phyloP scores from a whole-genome alignment of 176 grass and related monocot genomes.

The Avena atlantica region DNA sequence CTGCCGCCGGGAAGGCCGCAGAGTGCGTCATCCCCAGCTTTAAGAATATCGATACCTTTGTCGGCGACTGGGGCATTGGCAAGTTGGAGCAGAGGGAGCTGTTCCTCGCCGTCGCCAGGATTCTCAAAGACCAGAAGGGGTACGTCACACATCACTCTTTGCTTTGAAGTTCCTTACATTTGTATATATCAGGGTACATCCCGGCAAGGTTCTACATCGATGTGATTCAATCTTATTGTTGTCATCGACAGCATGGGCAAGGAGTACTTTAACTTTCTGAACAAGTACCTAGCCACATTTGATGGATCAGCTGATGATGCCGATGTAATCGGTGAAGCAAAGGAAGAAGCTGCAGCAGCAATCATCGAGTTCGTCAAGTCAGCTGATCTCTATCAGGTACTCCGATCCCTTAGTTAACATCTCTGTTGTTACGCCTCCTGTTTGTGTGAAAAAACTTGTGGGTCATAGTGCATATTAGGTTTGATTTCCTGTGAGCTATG shows the following conservation, averaged over 20 bases:
- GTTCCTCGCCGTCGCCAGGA: constrained; percentile 60
- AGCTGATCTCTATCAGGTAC: constrained; percentile 75
- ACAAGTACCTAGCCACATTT: constrained; percentile 85
- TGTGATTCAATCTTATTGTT: neutral
- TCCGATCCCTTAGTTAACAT: neutral
- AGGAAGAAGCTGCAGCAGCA: constrained; percentile 75
- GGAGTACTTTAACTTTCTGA: constrained; percentile 80
- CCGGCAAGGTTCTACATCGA: neutral
- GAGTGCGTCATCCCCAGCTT: constrained; percentile 79
- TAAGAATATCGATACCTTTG: constrained; percentile 77
- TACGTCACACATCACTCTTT: neutral
- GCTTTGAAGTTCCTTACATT: neutral
- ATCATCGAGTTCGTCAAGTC: constrained; percentile 86
- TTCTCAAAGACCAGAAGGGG: constrained; percentile 90
- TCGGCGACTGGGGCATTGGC: constrained; percentile 77
- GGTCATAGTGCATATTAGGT: neutral
- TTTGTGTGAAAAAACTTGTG: neutral
- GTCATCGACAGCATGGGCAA: constrained; percentile 69
- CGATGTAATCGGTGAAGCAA: constrained; percentile 60
- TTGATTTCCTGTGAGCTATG: neutral
- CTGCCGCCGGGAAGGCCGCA: constrained; percentile 57
- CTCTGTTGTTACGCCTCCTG: neutral
- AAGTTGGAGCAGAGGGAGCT: constrained; percentile 78
- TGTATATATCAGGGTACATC: neutral
- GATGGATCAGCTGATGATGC: constrained; percentile 59